Percentiles rank a stretch among this genome's conserved stretches.
phyloP scores from a whole-genome alignment of 2,329 filamentous ascomycete species.

The Blastomyces gilchristii region DNA sequence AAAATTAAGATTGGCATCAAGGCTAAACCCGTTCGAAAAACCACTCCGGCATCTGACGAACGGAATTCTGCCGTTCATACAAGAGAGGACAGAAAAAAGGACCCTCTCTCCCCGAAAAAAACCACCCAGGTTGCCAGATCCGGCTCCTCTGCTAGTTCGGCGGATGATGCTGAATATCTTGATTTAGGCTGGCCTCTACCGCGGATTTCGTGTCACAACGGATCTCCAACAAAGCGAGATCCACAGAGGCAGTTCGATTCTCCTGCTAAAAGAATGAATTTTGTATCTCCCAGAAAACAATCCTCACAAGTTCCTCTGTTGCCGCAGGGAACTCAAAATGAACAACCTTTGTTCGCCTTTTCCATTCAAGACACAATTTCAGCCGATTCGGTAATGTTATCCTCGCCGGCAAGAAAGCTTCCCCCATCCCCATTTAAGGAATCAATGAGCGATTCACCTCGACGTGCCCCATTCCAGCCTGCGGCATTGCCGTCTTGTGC shows the following conservation, averaged over 20 bases:
- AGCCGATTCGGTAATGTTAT: slow-evolving; percentile 28
- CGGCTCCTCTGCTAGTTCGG: slow-evolving; percentile 27
- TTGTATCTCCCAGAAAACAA: slow-evolving; percentile 17
- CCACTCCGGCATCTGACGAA: slow-evolving; percentile 26
- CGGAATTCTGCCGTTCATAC: slow-evolving; percentile 15
- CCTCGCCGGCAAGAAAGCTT: slow-evolving; percentile 37
- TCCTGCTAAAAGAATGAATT: slow-evolving; percentile 33
- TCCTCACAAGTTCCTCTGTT: background rate
- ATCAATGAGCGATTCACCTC: slow-evolving; percentile 33
- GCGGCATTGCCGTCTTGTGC: slow-evolving; percentile 17
- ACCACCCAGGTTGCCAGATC: slow-evolving; percentile 37
- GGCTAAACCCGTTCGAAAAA: slow-evolving; percentile 38
- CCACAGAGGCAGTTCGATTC: slow-evolving; percentile 22
- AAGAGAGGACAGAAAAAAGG: slow-evolving; percentile 16
- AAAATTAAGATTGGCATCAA: slow-evolving; percentile 30
- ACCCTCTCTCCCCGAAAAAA: slow-evolving; percentile 42
- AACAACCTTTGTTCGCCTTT: background rate
- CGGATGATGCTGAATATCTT: slow-evolving; percentile 29
- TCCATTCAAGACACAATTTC: slow-evolving; percentile 15
- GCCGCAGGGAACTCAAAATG: too few relatives aligned
- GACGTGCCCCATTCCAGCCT: slow-evolving; percentile 23
- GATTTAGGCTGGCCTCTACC: slow-evolving; percentile 32
- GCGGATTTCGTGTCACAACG: slow-evolving; percentile 23
- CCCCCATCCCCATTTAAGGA: slow-evolving; percentile 37
- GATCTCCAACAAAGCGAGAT: slow-evolving; percentile 27